Evolutionary conservation across 139 green algal species (phyloP).

Genomic region (Trebouxia sp.): DNA sequence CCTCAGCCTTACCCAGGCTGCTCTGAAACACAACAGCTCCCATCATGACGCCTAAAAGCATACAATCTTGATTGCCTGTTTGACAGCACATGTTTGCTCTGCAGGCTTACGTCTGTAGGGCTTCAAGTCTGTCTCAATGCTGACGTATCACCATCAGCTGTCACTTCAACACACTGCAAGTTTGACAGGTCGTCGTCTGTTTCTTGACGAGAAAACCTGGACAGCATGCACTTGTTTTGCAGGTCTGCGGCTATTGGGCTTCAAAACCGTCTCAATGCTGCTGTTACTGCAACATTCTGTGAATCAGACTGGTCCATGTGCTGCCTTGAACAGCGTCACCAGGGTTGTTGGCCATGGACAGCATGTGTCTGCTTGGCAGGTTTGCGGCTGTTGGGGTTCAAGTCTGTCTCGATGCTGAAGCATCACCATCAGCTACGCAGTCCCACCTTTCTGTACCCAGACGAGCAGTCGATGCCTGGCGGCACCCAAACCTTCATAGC

Average conservation of each 20-base stretch:
- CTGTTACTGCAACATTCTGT: not conserved
- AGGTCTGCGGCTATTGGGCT: not conserved
- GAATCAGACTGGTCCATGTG: not conserved
- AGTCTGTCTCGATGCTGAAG: conserved; percentile 50
- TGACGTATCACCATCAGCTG: conserved; percentile 63
- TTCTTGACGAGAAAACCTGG: not conserved
- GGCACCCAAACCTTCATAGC: conserved; percentile 61
- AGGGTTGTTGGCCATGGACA: too few species aligned
- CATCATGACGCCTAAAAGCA: too few species aligned
- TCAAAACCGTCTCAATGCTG: not conserved
- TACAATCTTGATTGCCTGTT: too few species aligned
- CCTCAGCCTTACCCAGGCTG: too few species aligned
- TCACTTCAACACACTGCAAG: too few species aligned
- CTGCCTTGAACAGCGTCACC: too few species aligned
- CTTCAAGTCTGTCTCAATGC: conserved; percentile 62
- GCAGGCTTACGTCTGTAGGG: conserved; percentile 62
- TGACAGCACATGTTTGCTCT: not conserved
- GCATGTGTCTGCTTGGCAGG: conserved; percentile 24
- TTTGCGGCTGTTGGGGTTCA: conserved; percentile 72
- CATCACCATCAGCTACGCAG: conserved; percentile 57
- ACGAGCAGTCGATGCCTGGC: conserved; percentile 53
- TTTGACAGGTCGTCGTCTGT: not conserved
- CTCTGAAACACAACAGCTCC: too few species aligned
- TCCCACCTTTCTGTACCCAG: conserved; percentile 69
- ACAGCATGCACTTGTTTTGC: not conserved